phyloP scores from a whole-genome alignment of 768 basidiomycete genomes.

The Lactarius trivialis region DNA sequence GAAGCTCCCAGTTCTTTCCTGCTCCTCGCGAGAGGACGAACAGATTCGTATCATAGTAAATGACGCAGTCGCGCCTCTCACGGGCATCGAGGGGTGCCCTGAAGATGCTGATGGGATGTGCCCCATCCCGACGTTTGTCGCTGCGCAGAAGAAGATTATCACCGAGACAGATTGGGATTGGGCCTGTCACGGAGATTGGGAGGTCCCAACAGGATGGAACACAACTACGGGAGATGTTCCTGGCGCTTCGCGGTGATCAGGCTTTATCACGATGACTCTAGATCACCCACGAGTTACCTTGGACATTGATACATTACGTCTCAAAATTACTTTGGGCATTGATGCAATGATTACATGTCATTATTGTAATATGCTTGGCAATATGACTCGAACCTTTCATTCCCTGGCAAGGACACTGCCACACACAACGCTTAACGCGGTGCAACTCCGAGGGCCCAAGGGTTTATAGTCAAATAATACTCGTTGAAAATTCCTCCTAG shows the following conservation, averaged over 20 bases:
- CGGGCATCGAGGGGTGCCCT: slow-evolving; percentile 68
- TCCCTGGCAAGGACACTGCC: background rate
- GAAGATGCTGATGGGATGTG: slow-evolving; percentile 73
- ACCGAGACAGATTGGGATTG: slow-evolving; percentile 62
- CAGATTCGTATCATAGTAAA: slow-evolving; percentile 84
- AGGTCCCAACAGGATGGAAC: slow-evolving; percentile 67
- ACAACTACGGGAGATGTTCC: slow-evolving; percentile 68
- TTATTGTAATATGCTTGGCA: background rate
- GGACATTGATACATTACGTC: background rate
- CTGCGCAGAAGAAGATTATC: slow-evolving; percentile 60
- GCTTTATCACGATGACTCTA: background rate
- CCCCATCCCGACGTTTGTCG: slow-evolving; percentile 62
- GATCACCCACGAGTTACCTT: background rate
- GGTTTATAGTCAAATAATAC: no score
- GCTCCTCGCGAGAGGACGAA: slow-evolving; percentile 29
- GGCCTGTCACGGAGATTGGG: slow-evolving; percentile 75
- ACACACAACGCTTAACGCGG: no score
- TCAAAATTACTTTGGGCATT: background rate
- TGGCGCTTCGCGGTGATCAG: background rate
- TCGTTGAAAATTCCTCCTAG: no score
- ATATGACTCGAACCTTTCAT: background rate
- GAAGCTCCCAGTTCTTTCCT: slow-evolving; percentile 27
- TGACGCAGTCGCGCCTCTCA: slow-evolving; percentile 79
- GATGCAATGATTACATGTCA: no score
- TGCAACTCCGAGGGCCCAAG: background rate